Percentiles rank a stretch among this genome's conserved stretches.
These are phyloP conservation scores for Floccularia luteovirens DNA, from an alignment of 768 basidiomycete species.

Conservation along the genomic window DNA sequence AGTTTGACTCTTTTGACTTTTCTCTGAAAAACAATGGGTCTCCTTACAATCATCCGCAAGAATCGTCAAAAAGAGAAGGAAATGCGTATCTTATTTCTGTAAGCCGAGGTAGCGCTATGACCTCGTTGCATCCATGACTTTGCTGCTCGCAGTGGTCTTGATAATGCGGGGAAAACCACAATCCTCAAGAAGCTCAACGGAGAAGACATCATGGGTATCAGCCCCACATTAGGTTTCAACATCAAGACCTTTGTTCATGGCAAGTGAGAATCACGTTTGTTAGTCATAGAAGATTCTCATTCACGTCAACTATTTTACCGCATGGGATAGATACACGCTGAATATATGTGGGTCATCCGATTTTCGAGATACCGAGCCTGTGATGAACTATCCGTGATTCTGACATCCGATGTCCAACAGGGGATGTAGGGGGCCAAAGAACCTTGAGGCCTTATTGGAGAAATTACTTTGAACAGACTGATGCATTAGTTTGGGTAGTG, in stretches of 20 bases:
- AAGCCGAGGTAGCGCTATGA: constrained; percentile 14
- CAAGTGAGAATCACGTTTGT: constrained; percentile 44
- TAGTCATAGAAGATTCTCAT: not conserved
- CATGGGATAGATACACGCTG: constrained; percentile 51
- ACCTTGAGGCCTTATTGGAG: constrained; percentile 97
- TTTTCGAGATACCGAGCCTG: constrained; percentile 2
- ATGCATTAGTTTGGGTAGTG: constrained; percentile 97
- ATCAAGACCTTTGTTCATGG: constrained; percentile 94
- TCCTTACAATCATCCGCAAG: constrained; percentile 96
- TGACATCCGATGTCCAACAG: constrained; percentile 31
- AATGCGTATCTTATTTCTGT: constrained; percentile 95
- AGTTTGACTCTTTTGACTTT: too few relatives aligned
- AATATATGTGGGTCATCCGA: constrained; percentile 63
- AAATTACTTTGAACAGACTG: constrained; percentile 98
- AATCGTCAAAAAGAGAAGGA: constrained; percentile 93
- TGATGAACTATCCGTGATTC: constrained; percentile 7
- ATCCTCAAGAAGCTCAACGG: constrained; percentile 92
- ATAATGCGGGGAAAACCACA: constrained; percentile 98
- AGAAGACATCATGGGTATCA: constrained; percentile 83
- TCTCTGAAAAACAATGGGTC: constrained; percentile 80
- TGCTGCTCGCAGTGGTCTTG: constrained; percentile 65
- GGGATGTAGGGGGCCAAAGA: constrained; percentile 97
- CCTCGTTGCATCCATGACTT: constrained; percentile 4
- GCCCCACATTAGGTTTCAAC: constrained; percentile 96
- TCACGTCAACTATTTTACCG: not conserved